A percentile compares a stretch with the other conserved stretches of the same genome.
Evolutionary conservation across 1,139 yeast genomes (phyloP).

Genomic region (Protomyces lactucae-debilis): DNA sequence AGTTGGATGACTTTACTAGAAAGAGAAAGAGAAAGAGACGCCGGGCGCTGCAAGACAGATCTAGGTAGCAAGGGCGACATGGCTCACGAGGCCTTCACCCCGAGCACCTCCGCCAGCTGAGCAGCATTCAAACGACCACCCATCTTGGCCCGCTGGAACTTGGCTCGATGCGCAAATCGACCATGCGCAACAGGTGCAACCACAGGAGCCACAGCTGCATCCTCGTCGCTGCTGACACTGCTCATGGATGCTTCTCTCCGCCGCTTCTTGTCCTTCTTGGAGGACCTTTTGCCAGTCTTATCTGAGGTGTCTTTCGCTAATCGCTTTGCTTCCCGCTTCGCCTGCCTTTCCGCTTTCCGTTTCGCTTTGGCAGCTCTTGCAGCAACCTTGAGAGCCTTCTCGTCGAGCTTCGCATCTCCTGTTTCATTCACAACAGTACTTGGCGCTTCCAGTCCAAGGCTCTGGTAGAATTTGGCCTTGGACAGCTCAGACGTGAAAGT

Average conservation of each 20-base stretch:
- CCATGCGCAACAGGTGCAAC: background rate
- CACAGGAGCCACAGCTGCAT: background rate
- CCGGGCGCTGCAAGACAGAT: background rate
- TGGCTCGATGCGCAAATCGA: slow-evolving; percentile 27
- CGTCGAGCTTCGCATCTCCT: background rate
- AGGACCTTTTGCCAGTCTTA: background rate
- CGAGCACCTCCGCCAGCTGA: slow-evolving; percentile 23
- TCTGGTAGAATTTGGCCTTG: slow-evolving; percentile 30
- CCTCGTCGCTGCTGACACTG: background rate
- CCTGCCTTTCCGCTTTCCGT: slow-evolving; percentile 7
- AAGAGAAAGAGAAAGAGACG: background rate
- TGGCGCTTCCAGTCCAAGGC: slow-evolving; percentile 1
- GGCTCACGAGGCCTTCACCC: slow-evolving; percentile 17
- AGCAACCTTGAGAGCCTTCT: slow-evolving; percentile 4
- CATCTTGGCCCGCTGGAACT: slow-evolving; percentile 24
- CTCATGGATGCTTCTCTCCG: background rate
- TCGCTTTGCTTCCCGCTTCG: slow-evolving; percentile 10
- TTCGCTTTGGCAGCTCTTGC: slow-evolving; percentile 5
- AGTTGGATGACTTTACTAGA: background rate
- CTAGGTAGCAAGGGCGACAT: background rate
- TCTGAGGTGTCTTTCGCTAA: background rate
- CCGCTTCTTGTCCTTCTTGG: background rate
- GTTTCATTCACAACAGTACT: background rate
- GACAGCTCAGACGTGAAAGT: slow-evolving; percentile 38
- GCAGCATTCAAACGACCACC: slow-evolving; percentile 18